Evolutionary conservation across 257 asterid species (phyloP).

Genomic region (Solanum bukasovii): DNA sequence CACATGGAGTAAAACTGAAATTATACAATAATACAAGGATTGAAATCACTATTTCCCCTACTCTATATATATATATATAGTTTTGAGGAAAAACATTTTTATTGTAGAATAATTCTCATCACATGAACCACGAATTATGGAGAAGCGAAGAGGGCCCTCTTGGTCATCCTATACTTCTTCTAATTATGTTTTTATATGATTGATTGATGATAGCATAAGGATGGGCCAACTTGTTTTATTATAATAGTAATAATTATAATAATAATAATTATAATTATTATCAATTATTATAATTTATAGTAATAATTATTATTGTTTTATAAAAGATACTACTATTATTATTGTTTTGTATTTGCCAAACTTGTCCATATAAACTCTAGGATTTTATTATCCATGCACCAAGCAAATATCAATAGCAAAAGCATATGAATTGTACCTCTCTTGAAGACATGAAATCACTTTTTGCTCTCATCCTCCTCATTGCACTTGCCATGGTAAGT

Average conservation of each 20-base stretch:
- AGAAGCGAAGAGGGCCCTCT: neutral
- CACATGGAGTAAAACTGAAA: too few species aligned
- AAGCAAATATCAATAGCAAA: neutral
- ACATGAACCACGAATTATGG: neutral
- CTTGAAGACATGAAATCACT: neutral
- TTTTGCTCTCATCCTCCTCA: neutral
- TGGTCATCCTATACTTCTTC: neutral
- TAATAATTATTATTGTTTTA: too few species aligned
- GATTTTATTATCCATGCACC: neutral
- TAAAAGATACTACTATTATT: too few species aligned
- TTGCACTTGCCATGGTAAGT: neutral
- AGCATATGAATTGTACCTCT: neutral
- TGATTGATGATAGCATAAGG: neutral
- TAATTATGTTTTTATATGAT: neutral
- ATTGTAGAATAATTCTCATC: neutral
- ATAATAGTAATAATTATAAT: neutral
- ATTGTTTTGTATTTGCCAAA: neutral
- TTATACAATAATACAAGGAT: too few species aligned
- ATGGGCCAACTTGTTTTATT: neutral
- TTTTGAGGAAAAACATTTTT: neutral
- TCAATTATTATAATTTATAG: too few species aligned
- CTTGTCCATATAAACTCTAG: neutral
- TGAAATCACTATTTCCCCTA: too few species aligned
- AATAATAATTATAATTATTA: neutral
- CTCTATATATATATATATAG: too few species aligned